Conservation (phyloP, 768 basidiomycete genomes). For the Pulveroboletus sp. region DNA sequence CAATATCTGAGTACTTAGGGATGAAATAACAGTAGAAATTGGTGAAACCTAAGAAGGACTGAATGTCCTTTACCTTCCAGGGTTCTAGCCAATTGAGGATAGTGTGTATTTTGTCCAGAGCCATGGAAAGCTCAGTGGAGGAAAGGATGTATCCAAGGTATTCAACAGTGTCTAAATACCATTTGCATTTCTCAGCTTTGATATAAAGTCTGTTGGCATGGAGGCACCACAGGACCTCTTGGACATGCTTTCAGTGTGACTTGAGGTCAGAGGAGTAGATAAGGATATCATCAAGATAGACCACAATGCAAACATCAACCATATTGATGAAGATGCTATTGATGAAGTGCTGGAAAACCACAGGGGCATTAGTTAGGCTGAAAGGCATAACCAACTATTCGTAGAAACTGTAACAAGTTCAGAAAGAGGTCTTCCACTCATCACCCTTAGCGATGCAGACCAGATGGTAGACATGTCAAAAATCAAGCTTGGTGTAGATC, state of each 20-base stretch:
- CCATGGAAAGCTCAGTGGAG: neutral
- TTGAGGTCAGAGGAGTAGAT: slow-evolving; percentile 29
- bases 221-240: neutral
- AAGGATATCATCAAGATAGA: slow-evolving; percentile 44
- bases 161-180: neutral
- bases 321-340: slow-evolving; percentile 9
- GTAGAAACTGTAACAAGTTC: neutral
- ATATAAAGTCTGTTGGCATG: neutral
- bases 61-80: neutral
- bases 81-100: neutral
- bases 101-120: neutral
- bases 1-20: no score
- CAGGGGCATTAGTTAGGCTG: slow-evolving; percentile 34
- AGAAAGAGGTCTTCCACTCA: slow-evolving; percentile 32
- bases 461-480: neutral
- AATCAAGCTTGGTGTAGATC: neutral
- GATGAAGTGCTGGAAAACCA: slow-evolving; percentile 31
- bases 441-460: neutral
- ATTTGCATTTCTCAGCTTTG: neutral
- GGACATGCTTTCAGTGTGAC: neutral
- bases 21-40: no score
- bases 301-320: slow-evolving; percentile 33
- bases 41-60: neutral
- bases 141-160: neutral
- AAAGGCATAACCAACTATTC: neutral